Base-by-base conservation (phyloP, 495 filamentous ascomycete genomes). In the Tuber umbilicatum region DNA sequence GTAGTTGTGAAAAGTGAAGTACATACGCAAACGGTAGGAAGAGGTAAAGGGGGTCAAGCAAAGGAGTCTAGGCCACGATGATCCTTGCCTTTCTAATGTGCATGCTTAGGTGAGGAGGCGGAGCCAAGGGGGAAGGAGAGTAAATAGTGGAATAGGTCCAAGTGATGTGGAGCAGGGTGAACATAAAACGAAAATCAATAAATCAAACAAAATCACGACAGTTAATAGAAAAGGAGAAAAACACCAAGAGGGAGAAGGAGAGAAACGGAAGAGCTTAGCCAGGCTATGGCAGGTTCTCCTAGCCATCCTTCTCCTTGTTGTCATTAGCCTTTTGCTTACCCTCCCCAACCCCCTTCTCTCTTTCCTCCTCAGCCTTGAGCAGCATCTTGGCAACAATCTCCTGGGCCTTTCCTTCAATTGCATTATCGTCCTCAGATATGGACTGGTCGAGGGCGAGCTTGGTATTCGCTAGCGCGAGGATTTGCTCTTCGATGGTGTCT, bases 401-500 rank as follows among this genome's bases (percentile, higher is more conserved):
- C 81, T 88, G 86, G 1, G 88, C 89, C 39, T 84, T 84, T 74
- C 87, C 86, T 79, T 91, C 89, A 4, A 75, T 78, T 41, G 80
- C 84, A 45, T 83, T 81, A 38, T 79, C 81, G 19, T 82, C 83
- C 5, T 83, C 85, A 23, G 89, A 87, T 64, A 98, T 94, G 73
- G 91, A 88, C 78, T 93, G 89, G 81, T 97, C 96, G 21, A 99
- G 88, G n/a, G 91, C 91, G 39, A 99, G 85, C 84, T 99, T 99
- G 69, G 92, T 94, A 84, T 94, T 88, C 21, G 95, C 94, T 0
- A 97, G 87, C 27, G 91, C 90, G 80, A 93, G 89, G 39, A 99
- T 97, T 72, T 97, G 91, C 83, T 97, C 93, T 83, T 99, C 95
- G 70, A 99, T 92, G 0, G 94, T 97, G 73, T 88, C 90, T 70